phyloP scores from a whole-genome alignment of 1,284 basidiomycete genomes.

The Megacollybia platyphylla region DNA sequence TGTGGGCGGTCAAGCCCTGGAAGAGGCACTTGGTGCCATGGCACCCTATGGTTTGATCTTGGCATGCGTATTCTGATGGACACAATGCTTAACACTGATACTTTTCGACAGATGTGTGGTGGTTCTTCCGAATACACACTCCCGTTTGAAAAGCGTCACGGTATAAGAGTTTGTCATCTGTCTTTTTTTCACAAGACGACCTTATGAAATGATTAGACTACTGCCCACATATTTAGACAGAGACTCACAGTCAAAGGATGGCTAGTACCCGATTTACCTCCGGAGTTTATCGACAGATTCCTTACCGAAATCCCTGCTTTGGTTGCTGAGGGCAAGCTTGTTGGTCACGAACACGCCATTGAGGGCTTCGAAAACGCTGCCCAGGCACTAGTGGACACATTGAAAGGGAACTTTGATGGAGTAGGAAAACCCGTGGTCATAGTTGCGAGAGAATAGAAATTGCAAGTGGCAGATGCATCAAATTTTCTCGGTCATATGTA shows the following conservation, averaged over 20 bases:
- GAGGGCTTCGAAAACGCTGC: constrained; percentile 9
- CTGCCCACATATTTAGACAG: constrained; percentile 6
- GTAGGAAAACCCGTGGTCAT: constrained; percentile 9
- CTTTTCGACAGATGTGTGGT: constrained; percentile 3
- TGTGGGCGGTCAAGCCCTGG: constrained; percentile 38
- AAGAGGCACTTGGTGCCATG: constrained; percentile 30
- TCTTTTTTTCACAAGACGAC: not conserved
- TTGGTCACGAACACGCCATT: constrained; percentile 3
- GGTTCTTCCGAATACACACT: constrained; percentile 5
- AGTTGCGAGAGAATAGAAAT: constrained; percentile 2
- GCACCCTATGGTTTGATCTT: constrained; percentile 33
- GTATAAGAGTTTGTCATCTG: constrained; percentile 8
- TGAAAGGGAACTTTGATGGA: constrained; percentile 1
- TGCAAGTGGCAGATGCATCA: too few species aligned
- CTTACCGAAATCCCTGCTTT: constrained; percentile 7
- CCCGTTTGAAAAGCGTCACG: constrained; percentile 6
- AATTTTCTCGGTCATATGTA: too few species aligned
- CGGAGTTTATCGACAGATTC: constrained; percentile 3
- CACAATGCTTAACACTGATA: not conserved
- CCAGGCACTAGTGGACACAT: constrained; percentile 6
- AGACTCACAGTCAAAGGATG: constrained; percentile 7
- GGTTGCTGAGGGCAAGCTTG: constrained; percentile 7
- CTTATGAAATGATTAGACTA: constrained; percentile 6
- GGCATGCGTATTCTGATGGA: constrained; percentile 19
- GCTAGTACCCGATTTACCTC: constrained; percentile 5